These are phyloP conservation scores for Dryadomyces quercus-mongolicae DNA, from an alignment of 2,329 filamentous ascomycete species.

Conservation along the genomic window DNA sequence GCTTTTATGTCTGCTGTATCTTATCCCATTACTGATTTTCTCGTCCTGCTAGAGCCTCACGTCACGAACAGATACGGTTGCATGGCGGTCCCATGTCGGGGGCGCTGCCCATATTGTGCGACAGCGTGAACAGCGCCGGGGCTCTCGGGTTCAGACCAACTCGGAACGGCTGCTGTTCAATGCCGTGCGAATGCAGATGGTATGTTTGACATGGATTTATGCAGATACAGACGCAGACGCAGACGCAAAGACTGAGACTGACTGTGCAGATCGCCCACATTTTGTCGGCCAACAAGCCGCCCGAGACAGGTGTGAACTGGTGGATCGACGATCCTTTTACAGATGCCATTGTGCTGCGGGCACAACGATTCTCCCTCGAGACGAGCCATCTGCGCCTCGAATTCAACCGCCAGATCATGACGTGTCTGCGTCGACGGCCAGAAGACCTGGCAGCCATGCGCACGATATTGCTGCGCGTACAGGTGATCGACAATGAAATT, in stretches of 20 bases:
- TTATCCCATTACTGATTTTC: neutral
- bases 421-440: constrained; percentile 29
- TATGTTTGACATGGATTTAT: too few species aligned
- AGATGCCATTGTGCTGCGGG: constrained; percentile 33
- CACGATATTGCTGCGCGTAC: constrained; percentile 37
- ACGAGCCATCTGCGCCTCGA: constrained; percentile 44
- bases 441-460: constrained; percentile 40
- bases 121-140: constrained; percentile 45
- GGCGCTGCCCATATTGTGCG: constrained; percentile 50
- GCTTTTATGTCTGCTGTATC: neutral
- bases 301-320: constrained; percentile 43
- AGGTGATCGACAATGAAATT: constrained; percentile 39
- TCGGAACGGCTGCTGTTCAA: constrained; percentile 44
- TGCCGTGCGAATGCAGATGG: constrained; percentile 47
- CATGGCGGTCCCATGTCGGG: constrained; percentile 51
- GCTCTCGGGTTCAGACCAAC: constrained; percentile 40
- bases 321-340: constrained; percentile 41
- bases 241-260: constrained; percentile 1
- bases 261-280: constrained; percentile 39
- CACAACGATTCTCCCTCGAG: constrained; percentile 39
- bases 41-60: constrained; percentile 39
- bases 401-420: constrained; percentile 34
- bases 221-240: neutral
- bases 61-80: constrained; percentile 38
- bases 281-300: constrained; percentile 38